Base-by-base conservation (phyloP, 306 rosid species). In the Cyamopsis tetragonoloba region DNA sequence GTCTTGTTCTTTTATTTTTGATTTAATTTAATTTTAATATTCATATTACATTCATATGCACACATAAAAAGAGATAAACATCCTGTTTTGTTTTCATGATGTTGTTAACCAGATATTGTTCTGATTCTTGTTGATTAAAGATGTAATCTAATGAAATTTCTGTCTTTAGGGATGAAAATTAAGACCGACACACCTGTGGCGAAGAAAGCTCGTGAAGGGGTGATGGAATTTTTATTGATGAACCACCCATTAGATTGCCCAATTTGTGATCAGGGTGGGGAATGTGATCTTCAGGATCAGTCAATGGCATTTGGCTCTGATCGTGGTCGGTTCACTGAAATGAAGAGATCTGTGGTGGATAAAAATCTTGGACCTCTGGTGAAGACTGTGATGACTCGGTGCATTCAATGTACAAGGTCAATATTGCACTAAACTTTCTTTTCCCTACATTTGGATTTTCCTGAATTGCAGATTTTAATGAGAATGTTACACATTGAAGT, bases 221-320 rank as follows among this genome's bases (percentile, higher is more conserved):
- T 95, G 77, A 95, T 90, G 99, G 99, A 95, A 67, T 95, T 95
- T 82, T 77, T 90, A 84, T 79, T 95, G 86, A 95, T 95, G 99
- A 95, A 95, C 72, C 97, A 95, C 78, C 99, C 99, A 14, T 77
- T 95, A 77, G 99, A 95, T 79, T 90, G 99, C 80, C 99, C 99
- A 42, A 95, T 95, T 78, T 95, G 99, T 82, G 99, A 95, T 79
- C 99, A 95, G 70, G 99, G 99, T 53, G 97, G 99, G 76, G 99
- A 95, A 51, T 90, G 99, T 73, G 99, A 90, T 66, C 96, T 95
- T 46, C 99, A 95, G 90, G 99, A 95, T 82, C 99, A 95, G 85
- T 95, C 96, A 60, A 95, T 95, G 99, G 99, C 99, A 43, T 95
- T 95, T 76, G 99, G 99, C 12, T 83, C 99, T 57, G 99, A 93